These are phyloP conservation scores for Pichia sp. DNA, from an alignment of 1,139 yeast species.

Conservation along the genomic window DNA sequence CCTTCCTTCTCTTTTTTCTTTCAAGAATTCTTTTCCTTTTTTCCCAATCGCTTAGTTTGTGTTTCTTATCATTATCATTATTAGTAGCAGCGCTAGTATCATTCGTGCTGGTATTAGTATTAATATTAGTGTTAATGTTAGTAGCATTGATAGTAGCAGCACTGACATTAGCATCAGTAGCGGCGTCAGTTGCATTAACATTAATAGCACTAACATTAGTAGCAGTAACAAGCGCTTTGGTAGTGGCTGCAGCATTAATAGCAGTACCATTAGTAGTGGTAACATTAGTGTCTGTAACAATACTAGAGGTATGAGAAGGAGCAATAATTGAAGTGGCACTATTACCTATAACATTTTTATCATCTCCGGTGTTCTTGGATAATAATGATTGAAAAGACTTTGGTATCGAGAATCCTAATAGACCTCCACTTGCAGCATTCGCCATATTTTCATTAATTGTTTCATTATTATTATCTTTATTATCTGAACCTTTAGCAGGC, in stretches of 20 bases:
- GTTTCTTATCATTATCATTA: no score
- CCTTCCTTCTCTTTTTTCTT: not conserved
- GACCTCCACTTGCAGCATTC: not conserved
- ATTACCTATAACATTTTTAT: no score
- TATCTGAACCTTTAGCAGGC: not conserved
- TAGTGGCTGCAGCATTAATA: no score
- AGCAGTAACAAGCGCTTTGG: not conserved
- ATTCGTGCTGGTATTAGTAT: no score
- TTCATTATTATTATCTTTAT: not conserved
- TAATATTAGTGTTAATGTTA: no score
- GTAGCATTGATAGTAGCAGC: no score
- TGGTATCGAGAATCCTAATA: constrained; percentile 11
- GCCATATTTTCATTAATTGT: not conserved
- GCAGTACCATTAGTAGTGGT: no score
- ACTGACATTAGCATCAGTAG: no score
- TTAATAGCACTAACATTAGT: not conserved
- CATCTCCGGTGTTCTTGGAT: not conserved
- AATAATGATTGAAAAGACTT: constrained; percentile 1
- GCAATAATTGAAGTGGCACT: no score
- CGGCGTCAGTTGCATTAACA: not conserved
- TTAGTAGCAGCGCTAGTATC: no score
- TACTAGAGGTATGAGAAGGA: no score
- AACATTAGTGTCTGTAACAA: no score
- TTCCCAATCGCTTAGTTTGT: not conserved
- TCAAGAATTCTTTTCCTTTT: not conserved